Conservation (phyloP, 768 basidiomycete species). For the Lactarius indigo region DNA sequence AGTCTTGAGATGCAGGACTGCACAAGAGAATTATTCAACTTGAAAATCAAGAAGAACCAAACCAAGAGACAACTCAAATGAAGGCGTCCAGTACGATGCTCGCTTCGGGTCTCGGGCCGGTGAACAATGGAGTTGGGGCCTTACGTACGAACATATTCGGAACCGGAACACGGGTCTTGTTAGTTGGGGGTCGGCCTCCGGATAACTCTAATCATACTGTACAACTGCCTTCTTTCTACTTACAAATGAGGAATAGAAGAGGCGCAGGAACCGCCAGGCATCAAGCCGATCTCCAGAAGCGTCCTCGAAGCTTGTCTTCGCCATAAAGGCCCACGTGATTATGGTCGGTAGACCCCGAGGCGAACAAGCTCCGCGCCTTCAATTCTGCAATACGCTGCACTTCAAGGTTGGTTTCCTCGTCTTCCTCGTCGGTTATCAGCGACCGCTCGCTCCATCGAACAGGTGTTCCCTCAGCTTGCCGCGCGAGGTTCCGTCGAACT, state of each 20-base stretch:
- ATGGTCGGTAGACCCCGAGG: no score
- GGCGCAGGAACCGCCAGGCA: not conserved
- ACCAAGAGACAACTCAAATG: no score
- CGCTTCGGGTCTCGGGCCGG: no score
- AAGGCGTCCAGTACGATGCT: no score
- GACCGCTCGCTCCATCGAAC: not conserved
- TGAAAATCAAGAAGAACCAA: no score
- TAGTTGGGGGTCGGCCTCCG: not conserved
- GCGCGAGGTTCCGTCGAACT: constrained; percentile 10
- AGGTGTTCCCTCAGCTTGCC: not conserved
- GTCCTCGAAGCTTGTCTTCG: constrained; percentile 1
- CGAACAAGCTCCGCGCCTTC: constrained; percentile 8
- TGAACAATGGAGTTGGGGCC: no score
- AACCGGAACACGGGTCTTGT: no score
- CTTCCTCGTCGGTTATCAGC: not conserved
- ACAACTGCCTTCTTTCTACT: not conserved
- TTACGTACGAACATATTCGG: not conserved
- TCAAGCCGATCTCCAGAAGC: not conserved
- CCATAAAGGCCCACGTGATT: constrained; percentile 2
- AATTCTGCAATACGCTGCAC: constrained; percentile 3
- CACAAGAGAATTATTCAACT: no score
- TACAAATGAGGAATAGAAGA: not conserved
- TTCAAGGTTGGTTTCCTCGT: not conserved
- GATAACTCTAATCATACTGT: not conserved
- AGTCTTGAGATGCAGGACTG: no score